Percentiles rank a stretch among this genome's conserved stretches.
These are phyloP conservation scores for Butyriboletus loyo DNA, from an alignment of 768 basidiomycete genomes.

Conservation along the genomic window DNA sequence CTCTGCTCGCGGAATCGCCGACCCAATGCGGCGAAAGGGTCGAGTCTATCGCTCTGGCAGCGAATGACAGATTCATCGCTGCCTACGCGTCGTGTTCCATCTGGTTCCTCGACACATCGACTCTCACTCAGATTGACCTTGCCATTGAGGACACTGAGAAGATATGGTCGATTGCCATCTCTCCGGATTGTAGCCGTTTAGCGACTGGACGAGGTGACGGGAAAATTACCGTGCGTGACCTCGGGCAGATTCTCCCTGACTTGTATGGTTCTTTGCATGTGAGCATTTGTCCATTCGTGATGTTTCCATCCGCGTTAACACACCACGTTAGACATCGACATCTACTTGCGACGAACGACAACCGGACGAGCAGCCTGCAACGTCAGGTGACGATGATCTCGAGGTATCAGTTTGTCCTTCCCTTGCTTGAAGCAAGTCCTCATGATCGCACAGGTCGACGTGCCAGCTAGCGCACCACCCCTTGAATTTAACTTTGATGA, in stretches of 20 bases:
- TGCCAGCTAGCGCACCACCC: neutral
- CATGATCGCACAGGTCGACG: neutral
- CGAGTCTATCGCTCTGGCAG: neutral
- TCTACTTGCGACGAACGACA: neutral
- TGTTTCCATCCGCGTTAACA: neutral
- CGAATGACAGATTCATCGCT: neutral
- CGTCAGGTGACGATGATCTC: neutral
- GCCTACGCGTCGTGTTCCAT: neutral
- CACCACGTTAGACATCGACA: neutral
- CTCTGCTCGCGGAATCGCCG: neutral
- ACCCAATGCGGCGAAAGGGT: neutral
- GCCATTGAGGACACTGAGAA: neutral
- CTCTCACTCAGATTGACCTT: neutral
- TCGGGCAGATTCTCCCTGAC: slow-evolving; percentile 4
- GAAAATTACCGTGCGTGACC: neutral
- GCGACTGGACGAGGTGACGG: neutral
- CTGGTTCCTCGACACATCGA: neutral
- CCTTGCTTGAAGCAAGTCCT: too few species aligned
- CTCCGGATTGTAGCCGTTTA: neutral
- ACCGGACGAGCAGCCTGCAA: neutral
- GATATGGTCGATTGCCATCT: neutral
- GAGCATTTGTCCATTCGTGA: neutral
- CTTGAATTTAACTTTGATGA: neutral
- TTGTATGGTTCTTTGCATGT: neutral
- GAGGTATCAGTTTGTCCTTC: neutral